Conservation (phyloP, 768 basidiomycete species). For the Mycena venus region DNA sequence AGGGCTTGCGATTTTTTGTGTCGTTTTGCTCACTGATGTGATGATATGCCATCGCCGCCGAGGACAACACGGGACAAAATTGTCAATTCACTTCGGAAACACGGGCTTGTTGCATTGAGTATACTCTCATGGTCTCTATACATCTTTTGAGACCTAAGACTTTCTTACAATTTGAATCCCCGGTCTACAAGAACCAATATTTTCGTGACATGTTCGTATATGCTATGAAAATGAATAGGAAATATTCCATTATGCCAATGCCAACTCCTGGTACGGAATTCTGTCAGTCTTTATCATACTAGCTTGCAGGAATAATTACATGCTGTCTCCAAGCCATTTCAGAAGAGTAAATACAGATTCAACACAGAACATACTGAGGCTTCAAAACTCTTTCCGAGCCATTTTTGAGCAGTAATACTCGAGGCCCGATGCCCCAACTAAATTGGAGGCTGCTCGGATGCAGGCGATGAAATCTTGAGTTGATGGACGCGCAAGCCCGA, state of each 20-base stretch:
- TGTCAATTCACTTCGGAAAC: not conserved
- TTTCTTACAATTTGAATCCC: not conserved
- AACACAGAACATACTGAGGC: not conserved
- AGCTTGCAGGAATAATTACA: no score
- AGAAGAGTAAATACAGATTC: no score
- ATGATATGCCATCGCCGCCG: no score
- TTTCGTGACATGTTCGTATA: no score
- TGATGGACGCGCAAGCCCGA: constrained; percentile 1
- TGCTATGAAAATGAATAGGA: not conserved
- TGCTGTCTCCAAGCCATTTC: no score
- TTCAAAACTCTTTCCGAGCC: no score
- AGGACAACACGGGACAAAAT: not conserved
- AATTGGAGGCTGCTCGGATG: not conserved
- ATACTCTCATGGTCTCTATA: no score
- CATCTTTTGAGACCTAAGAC: no score
- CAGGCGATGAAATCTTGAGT: not conserved
- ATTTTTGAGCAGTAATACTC: not conserved
- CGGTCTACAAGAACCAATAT: not conserved
- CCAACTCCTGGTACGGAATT: not conserved
- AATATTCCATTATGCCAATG: not conserved
- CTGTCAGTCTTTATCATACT: not conserved
- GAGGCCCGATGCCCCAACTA: not conserved
- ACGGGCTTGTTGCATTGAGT: not conserved
- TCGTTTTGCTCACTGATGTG: no score
- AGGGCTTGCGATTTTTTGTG: no score